Conservation (phyloP, 129 eudicot genomes). For the Saussurea involucrata region DNA sequence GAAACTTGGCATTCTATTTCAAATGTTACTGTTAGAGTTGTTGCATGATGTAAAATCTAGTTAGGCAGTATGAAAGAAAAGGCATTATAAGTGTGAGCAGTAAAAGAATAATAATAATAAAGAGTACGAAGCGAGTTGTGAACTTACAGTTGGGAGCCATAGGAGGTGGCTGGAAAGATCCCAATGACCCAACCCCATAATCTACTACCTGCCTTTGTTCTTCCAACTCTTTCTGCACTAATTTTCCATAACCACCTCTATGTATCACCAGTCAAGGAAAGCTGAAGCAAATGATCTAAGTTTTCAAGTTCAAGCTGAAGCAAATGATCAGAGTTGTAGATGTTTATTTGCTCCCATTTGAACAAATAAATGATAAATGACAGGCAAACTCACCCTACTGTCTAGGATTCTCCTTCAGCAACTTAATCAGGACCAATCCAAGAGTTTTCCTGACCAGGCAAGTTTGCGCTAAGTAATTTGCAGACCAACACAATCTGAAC, state of each 20-base stretch:
- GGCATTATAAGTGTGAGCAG: neutral
- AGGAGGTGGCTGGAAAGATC: slow-evolving; percentile 69
- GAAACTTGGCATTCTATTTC: neutral
- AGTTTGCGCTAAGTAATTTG: neutral
- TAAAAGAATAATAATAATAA: neutral
- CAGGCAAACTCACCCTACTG: neutral
- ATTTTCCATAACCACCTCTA: slow-evolving; percentile 98
- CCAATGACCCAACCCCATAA: slow-evolving; percentile 83
- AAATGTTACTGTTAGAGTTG: neutral
- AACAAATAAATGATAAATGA: neutral
- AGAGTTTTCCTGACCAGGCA: neutral
- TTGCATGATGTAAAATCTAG: neutral
- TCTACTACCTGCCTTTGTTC: slow-evolving; percentile 93
- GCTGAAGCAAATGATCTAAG: slow-evolving; percentile 20
- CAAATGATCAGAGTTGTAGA: neutral
- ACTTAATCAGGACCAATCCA: neutral
- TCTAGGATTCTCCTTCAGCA: neutral
- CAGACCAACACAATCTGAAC: neutral
- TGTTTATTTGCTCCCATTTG: neutral
- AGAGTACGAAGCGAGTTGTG: neutral
- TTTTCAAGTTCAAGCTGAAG: neutral
- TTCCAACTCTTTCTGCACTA: slow-evolving; percentile 83
- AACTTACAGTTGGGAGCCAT: slow-evolving; percentile 77
- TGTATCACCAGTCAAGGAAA: slow-evolving; percentile 60
- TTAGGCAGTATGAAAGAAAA: neutral